A percentile compares a stretch with the other conserved stretches of the same genome.
phyloP scores from a whole-genome alignment of 1,284 basidiomycete genomes.

The Acaromyces ingoldii region DNA sequence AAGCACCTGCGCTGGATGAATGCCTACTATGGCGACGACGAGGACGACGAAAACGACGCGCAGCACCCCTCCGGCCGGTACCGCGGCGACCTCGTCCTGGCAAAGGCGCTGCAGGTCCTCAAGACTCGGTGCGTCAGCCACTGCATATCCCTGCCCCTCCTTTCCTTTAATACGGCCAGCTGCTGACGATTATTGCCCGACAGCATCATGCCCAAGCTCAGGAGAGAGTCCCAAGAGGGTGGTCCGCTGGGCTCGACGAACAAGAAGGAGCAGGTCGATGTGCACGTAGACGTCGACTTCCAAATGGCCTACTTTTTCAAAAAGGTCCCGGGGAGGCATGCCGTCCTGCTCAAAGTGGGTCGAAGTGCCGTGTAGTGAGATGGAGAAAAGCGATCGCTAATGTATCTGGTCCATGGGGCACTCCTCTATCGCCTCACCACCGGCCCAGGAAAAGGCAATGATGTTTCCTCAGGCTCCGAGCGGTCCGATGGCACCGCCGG shows the following conservation, averaged over 20 bases:
- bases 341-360: constrained; percentile 66
- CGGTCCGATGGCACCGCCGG: background rate
- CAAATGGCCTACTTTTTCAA: constrained; percentile 53
- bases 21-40: constrained; percentile 24
- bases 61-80: background rate
- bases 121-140: too few relatives aligned
- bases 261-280: constrained; percentile 50
- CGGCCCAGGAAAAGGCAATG: too few relatives aligned
- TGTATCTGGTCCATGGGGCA: too few relatives aligned
- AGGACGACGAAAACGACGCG: constrained; percentile 2
- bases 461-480: too few relatives aligned
- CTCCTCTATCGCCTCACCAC: too few relatives aligned
- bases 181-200: too few relatives aligned
- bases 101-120: constrained; percentile 40
- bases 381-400: too few relatives aligned
- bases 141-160: too few relatives aligned
- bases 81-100: constrained; percentile 15
- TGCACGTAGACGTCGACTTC: constrained; percentile 45
- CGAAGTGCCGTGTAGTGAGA: too few relatives aligned
- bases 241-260: constrained; percentile 19
- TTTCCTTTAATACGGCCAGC: too few relatives aligned
- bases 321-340: constrained; percentile 46
- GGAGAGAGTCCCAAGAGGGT: constrained; percentile 30
- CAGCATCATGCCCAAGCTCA: constrained; percentile 48
- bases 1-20: constrained; percentile 53